Conservation (phyloP, 768 basidiomycete genomes). For the Artomyces pyxidatus region DNA sequence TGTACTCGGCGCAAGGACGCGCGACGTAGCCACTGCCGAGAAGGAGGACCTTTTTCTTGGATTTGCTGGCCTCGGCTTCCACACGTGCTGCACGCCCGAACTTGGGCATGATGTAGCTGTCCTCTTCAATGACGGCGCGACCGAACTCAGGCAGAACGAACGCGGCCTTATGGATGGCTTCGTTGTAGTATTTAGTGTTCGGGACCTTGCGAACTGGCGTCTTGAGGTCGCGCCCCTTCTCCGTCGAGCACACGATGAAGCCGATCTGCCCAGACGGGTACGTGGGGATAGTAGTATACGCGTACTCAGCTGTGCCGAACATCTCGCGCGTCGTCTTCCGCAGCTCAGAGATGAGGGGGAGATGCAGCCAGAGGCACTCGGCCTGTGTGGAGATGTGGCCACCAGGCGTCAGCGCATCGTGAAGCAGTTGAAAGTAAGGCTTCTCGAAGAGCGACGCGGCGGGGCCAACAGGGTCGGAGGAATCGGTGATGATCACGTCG, state of each 20-base stretch:
- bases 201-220: constrained; percentile 66
- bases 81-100: constrained; percentile 60
- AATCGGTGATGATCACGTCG: constrained; percentile 98
- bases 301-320: constrained; percentile 83
- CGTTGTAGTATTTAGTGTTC: constrained; percentile 79
- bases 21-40: constrained; percentile 96
- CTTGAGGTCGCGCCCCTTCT: constrained; percentile 56
- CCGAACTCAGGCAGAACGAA: constrained; percentile 95
- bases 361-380: constrained; percentile 93
- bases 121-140: constrained; percentile 64
- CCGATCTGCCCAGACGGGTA: constrained; percentile 99
- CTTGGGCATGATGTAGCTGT: constrained; percentile 59
- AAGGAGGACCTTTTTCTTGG: constrained; percentile 70
- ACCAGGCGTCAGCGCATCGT: constrained; percentile 82
- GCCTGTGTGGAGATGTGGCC: constrained; percentile 95
- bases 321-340: constrained; percentile 57
- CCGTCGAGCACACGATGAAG: constrained; percentile 84
- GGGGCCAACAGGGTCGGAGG: constrained; percentile 95
- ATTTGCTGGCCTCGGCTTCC: constrained; percentile 33
- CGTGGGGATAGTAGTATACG: constrained; percentile 93
- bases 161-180: constrained; percentile 67
- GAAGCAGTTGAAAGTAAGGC: constrained; percentile 92
- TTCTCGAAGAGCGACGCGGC: constrained; percentile 92
- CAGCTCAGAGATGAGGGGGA: constrained; percentile 76
- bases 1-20: constrained; percentile 91